phyloP scores from a whole-genome alignment of 768 basidiomycete species.

The Pulveroboletus sp. region DNA sequence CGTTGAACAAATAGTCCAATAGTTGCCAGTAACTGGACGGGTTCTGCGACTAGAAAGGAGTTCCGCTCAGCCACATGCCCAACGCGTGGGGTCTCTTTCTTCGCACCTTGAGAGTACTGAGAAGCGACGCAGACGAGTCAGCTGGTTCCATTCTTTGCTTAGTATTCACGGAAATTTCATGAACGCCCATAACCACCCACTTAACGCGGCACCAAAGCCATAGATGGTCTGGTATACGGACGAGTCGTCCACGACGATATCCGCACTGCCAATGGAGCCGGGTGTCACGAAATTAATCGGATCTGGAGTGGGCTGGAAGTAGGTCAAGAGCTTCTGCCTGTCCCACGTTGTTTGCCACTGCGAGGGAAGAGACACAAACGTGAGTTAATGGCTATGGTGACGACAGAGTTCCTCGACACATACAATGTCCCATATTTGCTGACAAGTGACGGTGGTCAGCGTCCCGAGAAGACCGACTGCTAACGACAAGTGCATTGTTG shows the following conservation, averaged over 20 bases:
- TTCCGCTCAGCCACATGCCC: slow-evolving; percentile 1
- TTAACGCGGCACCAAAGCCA: slow-evolving; percentile 65
- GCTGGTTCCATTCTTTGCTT: slow-evolving; percentile 40
- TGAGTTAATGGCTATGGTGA: slow-evolving; percentile 3
- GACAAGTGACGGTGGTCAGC: slow-evolving; percentile 33
- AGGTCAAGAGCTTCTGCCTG: slow-evolving; percentile 27
- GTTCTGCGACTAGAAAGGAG: slow-evolving; percentile 42
- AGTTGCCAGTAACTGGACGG: slow-evolving; percentile 55
- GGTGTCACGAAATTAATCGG: slow-evolving; percentile 38
- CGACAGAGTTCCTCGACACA: slow-evolving; percentile 13
- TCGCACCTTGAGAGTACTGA: slow-evolving; percentile 62
- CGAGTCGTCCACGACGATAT: slow-evolving; percentile 58
- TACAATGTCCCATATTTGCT: slow-evolving; percentile 55
- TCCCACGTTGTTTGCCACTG: slow-evolving; percentile 53
- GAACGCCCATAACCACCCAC: slow-evolving; percentile 33
- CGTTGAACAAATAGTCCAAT: slow-evolving; percentile 54
- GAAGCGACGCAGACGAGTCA: slow-evolving; percentile 61
- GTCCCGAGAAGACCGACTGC: slow-evolving; percentile 15
- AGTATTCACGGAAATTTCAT: not conserved
- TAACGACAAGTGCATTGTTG: slow-evolving; percentile 18
- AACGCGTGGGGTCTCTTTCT: not conserved
- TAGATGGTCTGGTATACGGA: slow-evolving; percentile 56
- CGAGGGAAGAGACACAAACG: not conserved
- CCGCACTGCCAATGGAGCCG: slow-evolving; percentile 51
- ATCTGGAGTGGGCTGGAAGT: slow-evolving; percentile 27